Conservation (phyloP, 768 basidiomycete species). For the Polyporus arcularius region DNA sequence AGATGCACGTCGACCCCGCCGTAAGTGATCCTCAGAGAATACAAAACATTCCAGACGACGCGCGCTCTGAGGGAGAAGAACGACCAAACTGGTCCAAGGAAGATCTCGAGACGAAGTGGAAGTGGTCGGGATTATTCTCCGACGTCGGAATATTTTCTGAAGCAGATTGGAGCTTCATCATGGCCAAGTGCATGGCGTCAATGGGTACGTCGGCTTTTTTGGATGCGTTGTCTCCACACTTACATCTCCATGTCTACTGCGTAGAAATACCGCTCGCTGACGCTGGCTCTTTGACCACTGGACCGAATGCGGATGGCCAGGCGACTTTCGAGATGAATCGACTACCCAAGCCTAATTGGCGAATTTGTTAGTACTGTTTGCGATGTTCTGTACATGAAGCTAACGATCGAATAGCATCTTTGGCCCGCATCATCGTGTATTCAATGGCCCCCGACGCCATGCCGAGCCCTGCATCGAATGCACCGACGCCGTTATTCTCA, state of each 20-base stretch:
- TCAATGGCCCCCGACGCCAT: conserved; percentile 76
- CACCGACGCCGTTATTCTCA: conserved; percentile 74
- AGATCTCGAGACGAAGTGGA: conserved; percentile 38
- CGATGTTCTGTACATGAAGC: neutral
- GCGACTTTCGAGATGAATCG: conserved; percentile 74
- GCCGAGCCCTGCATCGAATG: conserved; percentile 57
- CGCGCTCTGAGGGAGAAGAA: conserved; percentile 59
- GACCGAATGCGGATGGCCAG: conserved; percentile 71
- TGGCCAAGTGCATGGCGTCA: conserved; percentile 85
- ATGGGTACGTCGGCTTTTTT: conserved; percentile 56
- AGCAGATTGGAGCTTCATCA: conserved; percentile 80
- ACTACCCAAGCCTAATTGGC: conserved; percentile 71
- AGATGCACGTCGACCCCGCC: conserved; percentile 79
- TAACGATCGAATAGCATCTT: conserved; percentile 50
- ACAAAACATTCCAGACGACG: conserved; percentile 69
- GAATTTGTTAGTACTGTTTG: conserved; percentile 56
- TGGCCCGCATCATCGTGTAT: conserved; percentile 86
- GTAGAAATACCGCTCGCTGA: conserved; percentile 74
- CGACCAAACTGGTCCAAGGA: conserved; percentile 56
- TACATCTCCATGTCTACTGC: conserved; percentile 1
- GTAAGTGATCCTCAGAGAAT: conserved; percentile 74
- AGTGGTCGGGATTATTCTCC: conserved; percentile 55
- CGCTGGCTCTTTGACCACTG: conserved; percentile 73
- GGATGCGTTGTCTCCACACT: neutral
- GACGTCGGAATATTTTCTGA: conserved; percentile 83